Evolutionary conservation across 2,329 filamentous ascomycete species (phyloP), one percentile per base, ranked within the genome.

Genomic region (Sporothrix pallida): DNA sequence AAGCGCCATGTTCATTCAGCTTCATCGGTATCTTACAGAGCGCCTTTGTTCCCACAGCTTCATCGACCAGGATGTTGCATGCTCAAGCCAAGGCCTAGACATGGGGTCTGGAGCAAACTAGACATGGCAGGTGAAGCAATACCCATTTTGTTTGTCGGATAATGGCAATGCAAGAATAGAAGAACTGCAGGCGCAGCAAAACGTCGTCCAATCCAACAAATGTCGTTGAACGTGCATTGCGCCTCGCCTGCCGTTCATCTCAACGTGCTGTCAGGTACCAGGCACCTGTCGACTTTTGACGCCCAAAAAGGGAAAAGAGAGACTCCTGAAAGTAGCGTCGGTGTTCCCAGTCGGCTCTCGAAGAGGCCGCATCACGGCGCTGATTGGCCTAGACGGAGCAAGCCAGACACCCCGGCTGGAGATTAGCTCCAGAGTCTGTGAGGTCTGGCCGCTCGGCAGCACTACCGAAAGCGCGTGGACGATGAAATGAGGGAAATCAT

Each of bases 331-430:
- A 58, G 58, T 26, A 31, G n/a, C 54, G 42, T 50, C 44, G 44
- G 56, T 63, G 56, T 71, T 71, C 44, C 42, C 15, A 50, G 44
- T 23, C 70, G 54, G 23, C 13, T 37, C 69, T 48, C 8, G 23
- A 20, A 3, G 20, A 7, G 13, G 70, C 44, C 70, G 56, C 44
- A 52, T 71, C 20, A 31, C 20, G 44, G 42, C 17, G 42, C 56
- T 71, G 70, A 71, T 71, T 71, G 70, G 70, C 44, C 69, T 26
- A 7, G 44, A 8, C 23, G 26, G 67, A 3, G n/a, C 13, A 68
- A 17, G 65, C 23, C 23, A 56, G 37, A 12, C 31, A 37, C 17
- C 26, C 37, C 31, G n/a, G 52, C n/a, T 23, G 50, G 67, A 70
- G 50, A 70, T 70, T 54, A 17, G 65, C 20, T 23, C 20, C 20